phyloP scores from a whole-genome alignment of 1,139 yeast species.

The Geotrichum aggregatum region DNA sequence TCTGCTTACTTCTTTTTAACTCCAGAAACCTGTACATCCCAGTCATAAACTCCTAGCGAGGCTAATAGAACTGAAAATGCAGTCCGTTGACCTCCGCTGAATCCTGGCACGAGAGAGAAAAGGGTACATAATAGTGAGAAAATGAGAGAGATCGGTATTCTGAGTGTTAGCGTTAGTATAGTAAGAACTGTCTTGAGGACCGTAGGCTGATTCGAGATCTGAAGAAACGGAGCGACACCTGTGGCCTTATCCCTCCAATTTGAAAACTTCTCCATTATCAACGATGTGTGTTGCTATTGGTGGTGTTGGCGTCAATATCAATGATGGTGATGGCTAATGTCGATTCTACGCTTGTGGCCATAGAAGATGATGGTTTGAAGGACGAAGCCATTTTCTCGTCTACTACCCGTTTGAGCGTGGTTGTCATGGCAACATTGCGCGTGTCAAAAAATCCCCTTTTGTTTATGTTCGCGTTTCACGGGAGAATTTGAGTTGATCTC shows the following conservation, averaged over 20 bases:
- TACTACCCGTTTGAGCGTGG: neutral
- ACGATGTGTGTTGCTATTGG: neutral
- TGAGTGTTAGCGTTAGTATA: constrained; percentile 25
- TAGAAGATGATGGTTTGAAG: too few relatives aligned
- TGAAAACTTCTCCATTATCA: constrained; percentile 42
- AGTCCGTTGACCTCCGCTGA: constrained; percentile 20
- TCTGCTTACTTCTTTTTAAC: constrained; percentile 20
- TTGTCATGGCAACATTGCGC: constrained; percentile 10
- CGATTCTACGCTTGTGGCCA: too few relatives aligned
- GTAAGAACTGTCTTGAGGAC: constrained; percentile 21
- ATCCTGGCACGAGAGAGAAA: constrained; percentile 9
- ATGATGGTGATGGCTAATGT: neutral
- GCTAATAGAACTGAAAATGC: constrained; percentile 26
- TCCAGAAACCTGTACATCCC: constrained; percentile 22
- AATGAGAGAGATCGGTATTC: constrained; percentile 28
- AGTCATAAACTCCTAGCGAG: constrained; percentile 20
- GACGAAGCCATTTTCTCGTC: too few relatives aligned
- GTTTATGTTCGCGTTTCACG: constrained; percentile 14
- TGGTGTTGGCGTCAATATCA: neutral
- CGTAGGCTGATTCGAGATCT: constrained; percentile 20
- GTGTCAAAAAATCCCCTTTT: constrained; percentile 1
- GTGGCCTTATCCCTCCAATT: constrained; percentile 42
- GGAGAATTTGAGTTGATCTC: neutral
- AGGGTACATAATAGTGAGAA: constrained; percentile 23
- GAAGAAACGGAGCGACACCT: constrained; percentile 42